These are phyloP conservation scores for Westerdykella aurantiaca DNA, from an alignment of 2,329 filamentous ascomycete genomes.

Conservation along the genomic window DNA sequence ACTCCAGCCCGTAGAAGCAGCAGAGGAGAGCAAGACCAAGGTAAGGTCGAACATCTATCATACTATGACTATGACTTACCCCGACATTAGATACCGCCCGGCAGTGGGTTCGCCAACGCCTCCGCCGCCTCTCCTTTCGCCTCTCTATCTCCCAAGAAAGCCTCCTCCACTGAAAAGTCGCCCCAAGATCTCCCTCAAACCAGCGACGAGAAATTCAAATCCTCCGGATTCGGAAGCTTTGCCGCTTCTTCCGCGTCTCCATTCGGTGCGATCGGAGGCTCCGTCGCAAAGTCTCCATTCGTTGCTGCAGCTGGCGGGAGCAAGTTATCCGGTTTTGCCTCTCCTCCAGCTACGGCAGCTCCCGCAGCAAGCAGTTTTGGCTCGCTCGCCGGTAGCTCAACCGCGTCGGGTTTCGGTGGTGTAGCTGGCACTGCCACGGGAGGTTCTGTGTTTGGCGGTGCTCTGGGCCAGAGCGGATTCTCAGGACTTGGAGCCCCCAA, in stretches of 20 bases:
- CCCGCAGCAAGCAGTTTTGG: constrained; percentile 26
- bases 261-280: constrained; percentile 23
- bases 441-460: constrained; percentile 34
- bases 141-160: constrained; percentile 36
- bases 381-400: constrained; percentile 27
- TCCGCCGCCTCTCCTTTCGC: constrained; percentile 47
- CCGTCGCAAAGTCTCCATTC: constrained; percentile 31
- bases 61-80: constrained; percentile 8
- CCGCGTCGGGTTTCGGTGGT: constrained; percentile 30
- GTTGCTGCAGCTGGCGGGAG: constrained; percentile 18
- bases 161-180: constrained; percentile 14
- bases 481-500: constrained; percentile 19
- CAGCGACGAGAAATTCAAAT: constrained; percentile 47
- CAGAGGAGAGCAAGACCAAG: constrained; percentile 19
- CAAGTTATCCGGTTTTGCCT: constrained; percentile 28
- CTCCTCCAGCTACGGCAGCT: constrained; percentile 10
- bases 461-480: constrained; percentile 29
- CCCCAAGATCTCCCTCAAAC: constrained; percentile 31
- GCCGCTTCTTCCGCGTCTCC: constrained; percentile 35
- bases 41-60: constrained; percentile 10
- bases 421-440: too few relatives aligned
- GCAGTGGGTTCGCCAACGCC: constrained; percentile 42
- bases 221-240: constrained; percentile 43
- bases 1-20: constrained; percentile 11
- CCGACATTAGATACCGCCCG: constrained; percentile 24